phyloP scores from a whole-genome alignment of 352 stramenopile species.

The Pythium dissimile region DNA sequence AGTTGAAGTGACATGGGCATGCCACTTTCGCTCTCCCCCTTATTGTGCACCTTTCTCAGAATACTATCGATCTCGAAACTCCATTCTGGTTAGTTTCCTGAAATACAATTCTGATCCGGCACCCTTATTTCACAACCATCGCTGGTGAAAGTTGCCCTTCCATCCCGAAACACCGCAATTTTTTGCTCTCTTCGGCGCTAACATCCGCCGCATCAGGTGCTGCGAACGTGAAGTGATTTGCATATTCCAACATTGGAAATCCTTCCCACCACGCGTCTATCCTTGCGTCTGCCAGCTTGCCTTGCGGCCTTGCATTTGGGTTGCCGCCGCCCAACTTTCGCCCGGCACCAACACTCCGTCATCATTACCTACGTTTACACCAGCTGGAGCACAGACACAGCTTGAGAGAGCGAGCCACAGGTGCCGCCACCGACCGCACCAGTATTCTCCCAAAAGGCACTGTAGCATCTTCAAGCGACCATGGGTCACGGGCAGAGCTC shows the following conservation, averaged over 20 bases:
- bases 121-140: slow-evolving; percentile 5
- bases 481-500: slow-evolving; percentile 84
- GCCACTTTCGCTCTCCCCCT: not conserved
- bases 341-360: not conserved
- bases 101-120: not conserved
- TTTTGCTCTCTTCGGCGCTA: not conserved
- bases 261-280: not conserved
- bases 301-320: too few species aligned
- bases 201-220: not conserved
- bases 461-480: not conserved
- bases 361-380: not conserved
- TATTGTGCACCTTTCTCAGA: slow-evolving; percentile 13
- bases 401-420: too few species aligned
- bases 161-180: not conserved
- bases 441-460: too few species aligned
- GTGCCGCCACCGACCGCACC: too few species aligned
- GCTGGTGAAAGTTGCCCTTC: slow-evolving; percentile 11
- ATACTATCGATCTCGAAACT: not conserved
- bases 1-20: slow-evolving; percentile 7
- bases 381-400: not conserved
- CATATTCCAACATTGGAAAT: not conserved
- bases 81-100: too few species aligned
- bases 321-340: not conserved
- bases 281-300: not conserved
- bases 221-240: not conserved